A percentile compares a stretch with the other conserved stretches of the same genome.
These are phyloP conservation scores for Hypoxylon fragiforme DNA, from an alignment of 495 filamentous ascomycete genomes.

Conservation along the genomic window DNA sequence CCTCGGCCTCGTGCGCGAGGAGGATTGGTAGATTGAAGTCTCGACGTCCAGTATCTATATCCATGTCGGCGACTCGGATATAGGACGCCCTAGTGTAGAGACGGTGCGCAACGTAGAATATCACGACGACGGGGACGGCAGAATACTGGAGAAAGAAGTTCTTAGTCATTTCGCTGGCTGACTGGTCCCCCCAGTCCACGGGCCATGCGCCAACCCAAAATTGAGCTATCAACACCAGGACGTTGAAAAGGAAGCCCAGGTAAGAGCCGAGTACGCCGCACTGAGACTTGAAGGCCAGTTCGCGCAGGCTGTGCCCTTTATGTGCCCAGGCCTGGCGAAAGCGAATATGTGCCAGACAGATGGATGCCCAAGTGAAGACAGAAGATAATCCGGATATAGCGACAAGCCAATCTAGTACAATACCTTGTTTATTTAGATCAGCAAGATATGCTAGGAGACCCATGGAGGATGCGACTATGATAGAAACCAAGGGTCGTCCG, in stretches of 20 bases:
- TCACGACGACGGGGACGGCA: slow-evolving; percentile 77
- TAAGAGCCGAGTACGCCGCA: slow-evolving; percentile 82
- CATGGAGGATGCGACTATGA: slow-evolving; percentile 66
- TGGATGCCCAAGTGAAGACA: slow-evolving; percentile 92
- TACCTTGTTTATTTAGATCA: slow-evolving; percentile 61
- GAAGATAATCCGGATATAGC: slow-evolving; percentile 85
- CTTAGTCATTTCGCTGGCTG: slow-evolving; percentile 49
- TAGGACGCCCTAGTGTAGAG: slow-evolving; percentile 71
- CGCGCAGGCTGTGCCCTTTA: slow-evolving; percentile 69
- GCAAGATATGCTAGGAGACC: slow-evolving; percentile 82
- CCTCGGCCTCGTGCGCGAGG: slow-evolving; percentile 73
- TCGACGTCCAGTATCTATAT: slow-evolving; percentile 84
- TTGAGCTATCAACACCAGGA: slow-evolving; percentile 82
- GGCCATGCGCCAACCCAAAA: slow-evolving; percentile 93
- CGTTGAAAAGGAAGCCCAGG: slow-evolving; percentile 78
- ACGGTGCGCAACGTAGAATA: slow-evolving; percentile 80
- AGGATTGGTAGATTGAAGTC: slow-evolving; percentile 79
- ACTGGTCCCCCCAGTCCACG: slow-evolving; percentile 57
- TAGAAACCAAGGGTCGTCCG: slow-evolving; percentile 77
- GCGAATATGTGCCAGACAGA: slow-evolving; percentile 87
- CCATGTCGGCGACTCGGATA: slow-evolving; percentile 71
- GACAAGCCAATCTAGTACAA: slow-evolving; percentile 85
- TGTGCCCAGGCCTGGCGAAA: slow-evolving; percentile 79
- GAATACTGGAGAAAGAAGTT: slow-evolving; percentile 81
- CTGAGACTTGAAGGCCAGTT: slow-evolving; percentile 81